Conservation (phyloP, 306 rosid species). For the Hippophae rhamnoides region DNA sequence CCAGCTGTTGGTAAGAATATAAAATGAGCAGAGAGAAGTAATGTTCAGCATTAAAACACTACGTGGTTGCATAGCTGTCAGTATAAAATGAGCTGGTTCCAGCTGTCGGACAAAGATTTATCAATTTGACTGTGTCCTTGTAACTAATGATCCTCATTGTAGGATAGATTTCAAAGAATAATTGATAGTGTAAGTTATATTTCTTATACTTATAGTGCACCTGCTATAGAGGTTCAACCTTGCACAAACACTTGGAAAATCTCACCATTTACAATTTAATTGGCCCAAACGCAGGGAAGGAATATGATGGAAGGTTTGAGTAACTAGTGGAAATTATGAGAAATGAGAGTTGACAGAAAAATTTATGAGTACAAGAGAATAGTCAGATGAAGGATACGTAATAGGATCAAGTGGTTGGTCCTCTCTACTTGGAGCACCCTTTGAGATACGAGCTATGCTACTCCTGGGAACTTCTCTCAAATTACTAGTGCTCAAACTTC, state of each 20-base stretch:
- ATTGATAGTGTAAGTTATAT: too few relatives aligned
- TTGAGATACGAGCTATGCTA: slow-evolving; percentile 45
- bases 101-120: too few relatives aligned
- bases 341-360: too few relatives aligned
- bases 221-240: neutral
- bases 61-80: neutral
- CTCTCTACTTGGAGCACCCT: slow-evolving; percentile 33
- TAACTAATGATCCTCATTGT: too few relatives aligned
- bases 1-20: slow-evolving; percentile 7
- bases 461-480: slow-evolving; percentile 61
- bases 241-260: neutral
- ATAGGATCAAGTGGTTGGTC: slow-evolving; percentile 27
- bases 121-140: too few relatives aligned
- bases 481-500: slow-evolving; percentile 35
- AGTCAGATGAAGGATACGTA: slow-evolving; percentile 47
- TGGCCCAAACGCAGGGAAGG: too few relatives aligned
- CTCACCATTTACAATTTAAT: neutral
- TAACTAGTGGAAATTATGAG: too few relatives aligned
- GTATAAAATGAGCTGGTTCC: too few relatives aligned
- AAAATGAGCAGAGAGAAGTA: slow-evolving; percentile 6
- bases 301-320: too few relatives aligned
- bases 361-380: neutral
- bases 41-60: neutral
- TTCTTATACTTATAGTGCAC: too few relatives aligned
- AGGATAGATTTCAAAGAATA: too few relatives aligned